Evolutionary conservation across 2,329 filamentous ascomycete genomes (phyloP).

Genomic region (Emericellopsis cladophorae): DNA sequence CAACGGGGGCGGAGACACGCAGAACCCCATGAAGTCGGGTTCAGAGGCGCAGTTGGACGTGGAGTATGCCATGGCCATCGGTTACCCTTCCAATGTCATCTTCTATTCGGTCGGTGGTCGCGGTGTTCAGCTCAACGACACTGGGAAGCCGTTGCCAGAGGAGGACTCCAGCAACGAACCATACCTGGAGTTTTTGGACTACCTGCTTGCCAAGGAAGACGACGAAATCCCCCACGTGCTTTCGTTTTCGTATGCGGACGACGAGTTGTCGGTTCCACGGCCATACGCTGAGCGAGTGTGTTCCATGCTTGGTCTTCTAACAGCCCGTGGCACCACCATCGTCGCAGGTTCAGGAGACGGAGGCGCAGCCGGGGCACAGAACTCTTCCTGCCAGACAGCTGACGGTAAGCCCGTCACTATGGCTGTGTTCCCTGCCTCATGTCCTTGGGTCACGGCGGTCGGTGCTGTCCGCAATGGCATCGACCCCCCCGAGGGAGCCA

Average conservation of each 20-base stretch:
- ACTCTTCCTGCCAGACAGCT: constrained; percentile 42
- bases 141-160: constrained; percentile 18
- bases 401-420: constrained; percentile 46
- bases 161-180: constrained; percentile 36
- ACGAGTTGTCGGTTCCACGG: constrained; percentile 39
- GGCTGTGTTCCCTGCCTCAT: constrained; percentile 52
- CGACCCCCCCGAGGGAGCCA: constrained; percentile 23
- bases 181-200: constrained; percentile 39
- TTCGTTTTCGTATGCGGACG: constrained; percentile 44
- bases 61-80: constrained; percentile 32
- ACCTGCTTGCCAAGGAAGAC: constrained; percentile 30
- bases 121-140: constrained; percentile 23
- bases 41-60: constrained; percentile 34
- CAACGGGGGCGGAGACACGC: constrained; percentile 30
- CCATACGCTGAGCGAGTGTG: constrained; percentile 41
- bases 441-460: constrained; percentile 55
- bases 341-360: constrained; percentile 39
- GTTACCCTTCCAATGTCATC: constrained; percentile 27
- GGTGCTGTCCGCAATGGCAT: constrained; percentile 37
- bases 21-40: constrained; percentile 21
- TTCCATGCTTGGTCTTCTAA: constrained; percentile 36
- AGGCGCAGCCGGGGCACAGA: constrained; percentile 27
- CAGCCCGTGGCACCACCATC: constrained; percentile 37
- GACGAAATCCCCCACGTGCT: constrained; percentile 39
- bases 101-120: constrained; percentile 33